A percentile compares a stretch with the other conserved stretches of the same genome.
phyloP scores from a whole-genome alignment of 257 asterid species.

The Nicotiana knightiana region DNA sequence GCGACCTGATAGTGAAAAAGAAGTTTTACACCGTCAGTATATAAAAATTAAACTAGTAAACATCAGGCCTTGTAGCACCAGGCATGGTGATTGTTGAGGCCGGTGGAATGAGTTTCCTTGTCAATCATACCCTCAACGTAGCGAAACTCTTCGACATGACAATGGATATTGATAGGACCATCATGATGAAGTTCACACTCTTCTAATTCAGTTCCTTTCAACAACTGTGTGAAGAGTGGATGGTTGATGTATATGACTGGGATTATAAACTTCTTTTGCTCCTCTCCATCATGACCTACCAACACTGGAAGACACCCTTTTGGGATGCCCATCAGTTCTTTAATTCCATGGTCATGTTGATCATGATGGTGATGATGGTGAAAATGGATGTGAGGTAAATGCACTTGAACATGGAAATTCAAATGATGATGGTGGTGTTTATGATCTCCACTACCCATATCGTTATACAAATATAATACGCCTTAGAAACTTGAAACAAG shows the following conservation, averaged over 20 bases:
- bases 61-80: conserved; percentile 10
- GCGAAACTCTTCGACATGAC: conserved; percentile 40
- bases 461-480: not conserved
- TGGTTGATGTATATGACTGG: conserved; percentile 41
- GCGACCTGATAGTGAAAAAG: too few species aligned
- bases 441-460: conserved; percentile 1
- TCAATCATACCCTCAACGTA: conserved; percentile 29
- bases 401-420: conserved; percentile 5
- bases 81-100: not conserved
- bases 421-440: conserved; percentile 5
- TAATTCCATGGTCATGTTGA: conserved; percentile 1
- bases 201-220: conserved; percentile 34
- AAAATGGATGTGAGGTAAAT: conserved; percentile 8
- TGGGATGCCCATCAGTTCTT: conserved; percentile 19
- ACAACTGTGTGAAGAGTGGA: conserved; percentile 29
- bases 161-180: conserved; percentile 39
- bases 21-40: not conserved
- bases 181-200: conserved; percentile 37
- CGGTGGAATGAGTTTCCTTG: conserved; percentile 16
- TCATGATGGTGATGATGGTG: conserved; percentile 1
- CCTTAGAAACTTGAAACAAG: not conserved
- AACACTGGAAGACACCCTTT: conserved; percentile 37
- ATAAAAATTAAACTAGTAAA: not conserved
- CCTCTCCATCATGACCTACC: conserved; percentile 34
- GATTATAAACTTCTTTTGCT: conserved; percentile 31